A percentile compares a stretch with the other conserved stretches of the same genome.
Conservation (phyloP, 805 yeast species). For the Clavispora fructus region DNA sequence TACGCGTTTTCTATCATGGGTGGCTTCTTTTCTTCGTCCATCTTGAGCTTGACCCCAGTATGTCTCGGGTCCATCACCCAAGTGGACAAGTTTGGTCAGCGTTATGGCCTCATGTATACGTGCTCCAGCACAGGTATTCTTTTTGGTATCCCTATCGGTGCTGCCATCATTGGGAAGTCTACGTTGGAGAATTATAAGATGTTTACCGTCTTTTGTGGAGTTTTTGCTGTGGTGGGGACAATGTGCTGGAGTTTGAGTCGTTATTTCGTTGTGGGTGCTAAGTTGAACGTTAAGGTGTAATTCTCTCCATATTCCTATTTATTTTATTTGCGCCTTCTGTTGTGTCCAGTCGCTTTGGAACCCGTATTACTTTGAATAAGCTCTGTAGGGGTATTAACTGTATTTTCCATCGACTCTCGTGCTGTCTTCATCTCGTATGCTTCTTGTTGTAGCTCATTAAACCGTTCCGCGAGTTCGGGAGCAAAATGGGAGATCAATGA, state of each 20-base stretch:
- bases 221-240: slow-evolving; percentile 33
- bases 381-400: background rate
- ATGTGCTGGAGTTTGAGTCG: slow-evolving; percentile 41
- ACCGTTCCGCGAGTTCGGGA: slow-evolving; percentile 35
- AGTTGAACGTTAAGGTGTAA: slow-evolving; percentile 13
- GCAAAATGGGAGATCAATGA: slow-evolving; percentile 22
- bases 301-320: background rate
- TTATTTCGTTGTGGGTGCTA: slow-evolving; percentile 40
- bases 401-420: background rate
- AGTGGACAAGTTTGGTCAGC: slow-evolving; percentile 59
- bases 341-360: background rate
- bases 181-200: slow-evolving; percentile 30
- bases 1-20: slow-evolving; percentile 49
- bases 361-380: background rate
- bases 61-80: slow-evolving; percentile 65
- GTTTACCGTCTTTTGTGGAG: slow-evolving; percentile 42
- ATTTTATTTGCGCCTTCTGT: background rate
- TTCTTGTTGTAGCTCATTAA: slow-evolving; percentile 17
- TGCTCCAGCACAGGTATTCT: slow-evolving; percentile 43
- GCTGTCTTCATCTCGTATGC: background rate
- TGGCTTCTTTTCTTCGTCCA: slow-evolving; percentile 59
- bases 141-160: slow-evolving; percentile 33
- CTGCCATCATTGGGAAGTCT: slow-evolving; percentile 32
- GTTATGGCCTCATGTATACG: slow-evolving; percentile 64
- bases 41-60: slow-evolving; percentile 61